Base-by-base conservation (phyloP, 2,329 filamentous ascomycete genomes). In the Colletotrichum tropicale region DNA sequence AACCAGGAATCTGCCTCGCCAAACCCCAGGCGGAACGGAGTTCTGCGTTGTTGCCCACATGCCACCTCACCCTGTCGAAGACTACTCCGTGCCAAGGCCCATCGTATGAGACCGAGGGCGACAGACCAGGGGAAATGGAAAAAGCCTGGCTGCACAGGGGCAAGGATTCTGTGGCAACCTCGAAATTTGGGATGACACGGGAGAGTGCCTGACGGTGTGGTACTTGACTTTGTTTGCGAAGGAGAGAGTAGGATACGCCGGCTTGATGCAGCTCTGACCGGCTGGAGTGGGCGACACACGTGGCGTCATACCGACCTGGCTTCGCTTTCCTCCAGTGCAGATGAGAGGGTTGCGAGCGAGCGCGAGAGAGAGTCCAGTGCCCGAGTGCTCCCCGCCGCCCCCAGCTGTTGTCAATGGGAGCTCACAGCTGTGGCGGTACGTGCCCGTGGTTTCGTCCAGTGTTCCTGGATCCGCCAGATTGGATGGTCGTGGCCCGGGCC, bases 401-500 rank as follows among this genome's bases (percentile, higher is more conserved):
- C 30, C 13, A 60, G 38, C 38, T 28, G 56, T 66, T 58, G 30
- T 61, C 32, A n/a, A 48, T 21, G 43, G 43, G 21, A 52, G 43
- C 43, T 52, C n/a, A 48, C 10, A 52, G 43, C 43, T 52, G 43
- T 52, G 43, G 43, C 43, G 43, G n/a, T 52, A 52, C 43, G 43
- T 52, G 43, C 43, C 43, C 10, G 43, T 21, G 43, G 43, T 52
- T 52, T 52, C 43, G 43, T 52, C 43, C 43, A 52, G 13, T 71
- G 72, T 72, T 72, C 55, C 69, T 75, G 69, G 34, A 62, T 34
- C 73, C 73, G 69, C 64, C 56, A 61, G 38, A 67, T 72, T 64
- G 56, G 69, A 75, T 58, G 32, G 10, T 36, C 24, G 38, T 48
- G 18, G 26, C 26, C 43, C 12, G 15, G 43, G 32, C 73, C 61